phyloP scores from a whole-genome alignment of 2,329 filamentous ascomycete species.

The Colletotrichum kahawae region DNA sequence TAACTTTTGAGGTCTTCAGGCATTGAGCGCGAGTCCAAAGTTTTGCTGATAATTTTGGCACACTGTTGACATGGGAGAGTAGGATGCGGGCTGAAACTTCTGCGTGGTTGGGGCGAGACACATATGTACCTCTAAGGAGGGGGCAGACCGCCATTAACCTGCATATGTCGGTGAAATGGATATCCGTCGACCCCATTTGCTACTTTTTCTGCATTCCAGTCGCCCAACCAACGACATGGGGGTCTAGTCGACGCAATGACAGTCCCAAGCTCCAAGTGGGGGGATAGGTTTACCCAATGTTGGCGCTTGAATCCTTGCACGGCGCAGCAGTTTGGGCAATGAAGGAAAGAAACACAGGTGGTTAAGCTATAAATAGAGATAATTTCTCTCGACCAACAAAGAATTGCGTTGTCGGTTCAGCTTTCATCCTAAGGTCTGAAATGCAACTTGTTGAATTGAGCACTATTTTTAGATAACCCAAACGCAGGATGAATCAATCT shows the following conservation, averaged over 20 bases:
- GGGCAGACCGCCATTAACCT: not conserved
- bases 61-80: not conserved
- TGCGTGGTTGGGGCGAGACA: not conserved
- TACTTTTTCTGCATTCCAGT: not conserved
- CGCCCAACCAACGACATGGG: not conserved
- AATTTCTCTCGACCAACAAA: not conserved
- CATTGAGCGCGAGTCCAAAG: too few species aligned
- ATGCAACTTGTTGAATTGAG: not conserved
- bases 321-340: not conserved
- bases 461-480: not conserved
- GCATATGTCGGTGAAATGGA: not conserved
- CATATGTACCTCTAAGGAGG: too few species aligned
- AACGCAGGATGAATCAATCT: not conserved
- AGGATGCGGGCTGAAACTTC: not conserved
- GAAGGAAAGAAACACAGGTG: not conserved
- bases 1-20: not conserved
- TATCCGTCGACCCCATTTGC: not conserved
- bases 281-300: not conserved
- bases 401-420: not conserved
- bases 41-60: not conserved
- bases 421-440: not conserved
- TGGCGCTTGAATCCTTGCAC: not conserved
- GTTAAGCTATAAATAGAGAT: not conserved
- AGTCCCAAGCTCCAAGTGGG: not conserved
- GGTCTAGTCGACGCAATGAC: not conserved